These are phyloP conservation scores for Venturia nashicola DNA, from an alignment of 2,329 filamentous ascomycete species.

Conservation along the genomic window DNA sequence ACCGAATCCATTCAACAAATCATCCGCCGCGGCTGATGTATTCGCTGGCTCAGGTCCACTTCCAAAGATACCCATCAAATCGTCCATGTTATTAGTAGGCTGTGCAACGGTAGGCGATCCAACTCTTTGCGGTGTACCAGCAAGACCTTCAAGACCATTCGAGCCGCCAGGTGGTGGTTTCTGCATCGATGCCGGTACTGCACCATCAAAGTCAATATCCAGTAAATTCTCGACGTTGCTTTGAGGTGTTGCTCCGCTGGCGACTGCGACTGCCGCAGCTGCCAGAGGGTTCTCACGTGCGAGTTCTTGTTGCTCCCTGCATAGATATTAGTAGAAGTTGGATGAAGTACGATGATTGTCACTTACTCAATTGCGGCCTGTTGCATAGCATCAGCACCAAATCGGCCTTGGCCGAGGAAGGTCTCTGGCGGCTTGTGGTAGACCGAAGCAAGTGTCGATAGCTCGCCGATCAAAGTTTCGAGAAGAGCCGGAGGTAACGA, in stretches of 20 bases:
- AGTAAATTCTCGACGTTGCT: constrained; percentile 88
- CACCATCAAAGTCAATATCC: constrained; percentile 92
- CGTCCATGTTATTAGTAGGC: constrained; percentile 57
- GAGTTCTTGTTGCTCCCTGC: constrained; percentile 74
- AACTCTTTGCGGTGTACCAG: constrained; percentile 56
- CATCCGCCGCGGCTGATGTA: constrained; percentile 31
- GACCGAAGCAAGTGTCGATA: constrained; percentile 90
- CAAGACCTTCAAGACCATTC: constrained; percentile 40
- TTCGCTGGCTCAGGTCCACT: constrained; percentile 25
- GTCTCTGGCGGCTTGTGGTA: constrained; percentile 98
- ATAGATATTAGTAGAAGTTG: constrained; percentile 2
- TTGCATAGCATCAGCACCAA: constrained; percentile 87
- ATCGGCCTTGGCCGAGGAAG: constrained; percentile 93
- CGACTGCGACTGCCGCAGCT: constrained; percentile 59
- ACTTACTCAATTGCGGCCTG: constrained; percentile 76
- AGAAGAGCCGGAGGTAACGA: constrained; percentile 73
- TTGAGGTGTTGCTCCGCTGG: constrained; percentile 46
- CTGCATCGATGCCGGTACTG: constrained; percentile 77
- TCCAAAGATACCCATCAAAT: constrained; percentile 64
- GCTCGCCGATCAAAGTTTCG: constrained; percentile 78
- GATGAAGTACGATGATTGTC: constrained; percentile 2
- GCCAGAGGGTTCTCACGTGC: constrained; percentile 90
- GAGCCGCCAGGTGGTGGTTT: constrained; percentile 41
- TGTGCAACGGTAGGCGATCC: constrained; percentile 42
- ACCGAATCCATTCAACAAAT: constrained; percentile 71